These are phyloP conservation scores for Kuraishia piskuri DNA, from an alignment of 805 yeast genomes.

Conservation along the genomic window DNA sequence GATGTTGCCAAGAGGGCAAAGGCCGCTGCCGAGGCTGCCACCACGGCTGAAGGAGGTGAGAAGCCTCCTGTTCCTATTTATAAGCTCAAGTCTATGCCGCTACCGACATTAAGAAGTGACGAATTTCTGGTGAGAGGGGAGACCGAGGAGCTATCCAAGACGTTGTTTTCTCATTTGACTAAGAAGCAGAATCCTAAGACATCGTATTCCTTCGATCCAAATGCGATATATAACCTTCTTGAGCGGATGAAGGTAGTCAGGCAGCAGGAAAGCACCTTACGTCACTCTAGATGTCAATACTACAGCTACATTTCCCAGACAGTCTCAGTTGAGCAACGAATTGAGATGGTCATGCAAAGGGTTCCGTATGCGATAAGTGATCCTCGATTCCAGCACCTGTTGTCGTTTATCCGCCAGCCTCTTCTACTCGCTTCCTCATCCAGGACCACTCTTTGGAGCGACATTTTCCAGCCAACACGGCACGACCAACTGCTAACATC, in stretches of 20 bases:
- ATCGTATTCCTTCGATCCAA: neutral
- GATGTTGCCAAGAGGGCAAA: conserved; percentile 1
- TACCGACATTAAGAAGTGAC: conserved; percentile 20
- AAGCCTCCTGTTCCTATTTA: neutral
- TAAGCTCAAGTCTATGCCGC: conserved; percentile 18
- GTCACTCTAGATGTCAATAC: neutral
- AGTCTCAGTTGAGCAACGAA: neutral
- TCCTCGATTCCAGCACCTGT: conserved; percentile 3
- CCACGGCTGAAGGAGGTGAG: neutral
- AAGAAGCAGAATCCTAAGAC: neutral
- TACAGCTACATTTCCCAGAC: neutral
- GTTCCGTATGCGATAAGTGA: conserved; percentile 2
- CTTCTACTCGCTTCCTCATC: conserved; percentile 5
- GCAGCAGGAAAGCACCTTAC: neutral
- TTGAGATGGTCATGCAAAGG: conserved; percentile 1
- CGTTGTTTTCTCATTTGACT: neutral
- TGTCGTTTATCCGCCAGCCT: conserved; percentile 7
- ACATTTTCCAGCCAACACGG: conserved; percentile 31
- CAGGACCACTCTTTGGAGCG: conserved; percentile 27
- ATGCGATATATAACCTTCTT: neutral
- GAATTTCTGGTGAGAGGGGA: conserved; percentile 25
- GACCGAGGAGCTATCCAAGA: neutral
- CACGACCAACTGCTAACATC: conserved; percentile 27
- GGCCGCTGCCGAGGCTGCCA: neutral
- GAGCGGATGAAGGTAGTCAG: neutral